Base-by-base conservation (phyloP, 1,284 basidiomycete species). In the Athelia sp. region DNA sequence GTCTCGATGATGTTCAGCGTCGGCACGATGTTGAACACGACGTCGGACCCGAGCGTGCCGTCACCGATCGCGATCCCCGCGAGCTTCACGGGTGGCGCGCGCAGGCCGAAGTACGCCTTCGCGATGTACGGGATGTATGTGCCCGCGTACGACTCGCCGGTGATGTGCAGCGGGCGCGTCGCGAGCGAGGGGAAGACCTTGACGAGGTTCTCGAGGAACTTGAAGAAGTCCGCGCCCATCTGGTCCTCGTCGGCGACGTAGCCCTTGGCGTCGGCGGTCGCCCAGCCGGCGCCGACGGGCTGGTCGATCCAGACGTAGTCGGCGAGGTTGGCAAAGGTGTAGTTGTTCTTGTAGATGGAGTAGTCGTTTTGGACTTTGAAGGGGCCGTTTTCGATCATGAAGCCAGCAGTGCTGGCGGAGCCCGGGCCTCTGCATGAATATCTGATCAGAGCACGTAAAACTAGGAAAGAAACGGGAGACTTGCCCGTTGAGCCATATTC, bases 221-320 rank as follows among this genome's bases (percentile, higher is more conserved):
- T 79, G 67, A 84, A 75, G 53, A 89, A 89, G 61, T 88, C 86
- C 35, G 67, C 53, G 3, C 76, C 84, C 67, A 88, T 73, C 62
- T 87, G 79, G 52, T 87, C 78, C 60, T 87, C 83, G 51, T 83
- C 76, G 26, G 69, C 50, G 81, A 81, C 65, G 58, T 83, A 84
- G 24, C 82, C 79, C 44, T 71, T 59, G 13, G 71, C 65, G 58
- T 87, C 84, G 2, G 77, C 76, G 2, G 86, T 89, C 8, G 83
- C 75, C 58, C 72, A 87, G 1, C 87, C 86, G 36, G 36, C 19
- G 19, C 36, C 36, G 54, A 85, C 84, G 50, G 85, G 87, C 53
- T 87, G 84, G 59, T 87, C 87, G 43, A 88, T 68, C 82, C 82
- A 88, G 47, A 88, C 70, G 54, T 76, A 80, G 64, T 89, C 86